A percentile compares a stretch with the other conserved stretches of the same genome.
phyloP scores from a whole-genome alignment of 2,329 filamentous ascomycete genomes.

The Sporothrix protearum region DNA sequence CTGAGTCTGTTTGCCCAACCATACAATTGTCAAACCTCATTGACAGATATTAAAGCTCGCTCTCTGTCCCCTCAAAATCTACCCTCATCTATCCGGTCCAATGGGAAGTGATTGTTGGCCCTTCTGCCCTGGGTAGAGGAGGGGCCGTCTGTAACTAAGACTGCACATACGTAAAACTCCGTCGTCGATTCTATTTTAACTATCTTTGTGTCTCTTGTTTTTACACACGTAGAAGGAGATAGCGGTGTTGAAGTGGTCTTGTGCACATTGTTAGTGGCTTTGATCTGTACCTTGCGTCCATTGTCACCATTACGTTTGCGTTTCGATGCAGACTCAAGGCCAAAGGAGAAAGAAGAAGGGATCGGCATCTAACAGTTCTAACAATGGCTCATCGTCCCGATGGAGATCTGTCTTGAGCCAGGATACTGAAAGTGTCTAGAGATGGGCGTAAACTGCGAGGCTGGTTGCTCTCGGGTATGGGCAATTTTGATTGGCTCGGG shows the following conservation, averaged over 20 bases:
- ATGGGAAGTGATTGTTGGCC: neutral
- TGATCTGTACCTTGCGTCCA: neutral
- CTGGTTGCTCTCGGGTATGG: slow-evolving; percentile 13
- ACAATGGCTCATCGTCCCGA: neutral
- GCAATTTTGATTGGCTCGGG: slow-evolving; percentile 10
- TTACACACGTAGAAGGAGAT: neutral
- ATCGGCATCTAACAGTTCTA: neutral
- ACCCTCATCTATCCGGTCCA: neutral
- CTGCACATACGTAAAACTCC: neutral
- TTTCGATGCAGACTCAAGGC: neutral
- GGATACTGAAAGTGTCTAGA: neutral
- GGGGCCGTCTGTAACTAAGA: neutral
- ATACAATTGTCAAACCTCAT: neutral
- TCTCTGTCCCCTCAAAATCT: neutral
- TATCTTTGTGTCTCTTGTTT: neutral
- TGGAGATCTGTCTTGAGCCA: neutral
- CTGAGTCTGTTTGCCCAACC: too few species aligned
- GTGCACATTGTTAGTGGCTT: neutral
- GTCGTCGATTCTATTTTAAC: neutral
- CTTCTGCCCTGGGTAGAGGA: neutral
- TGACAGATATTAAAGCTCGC: neutral
- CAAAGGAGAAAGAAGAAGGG: neutral
- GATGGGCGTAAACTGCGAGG: neutral
- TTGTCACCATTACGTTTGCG: neutral
- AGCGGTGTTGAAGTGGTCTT: neutral